Conservation (phyloP, 1,284 basidiomycete species). For the Agroathelia rolfsii region DNA sequence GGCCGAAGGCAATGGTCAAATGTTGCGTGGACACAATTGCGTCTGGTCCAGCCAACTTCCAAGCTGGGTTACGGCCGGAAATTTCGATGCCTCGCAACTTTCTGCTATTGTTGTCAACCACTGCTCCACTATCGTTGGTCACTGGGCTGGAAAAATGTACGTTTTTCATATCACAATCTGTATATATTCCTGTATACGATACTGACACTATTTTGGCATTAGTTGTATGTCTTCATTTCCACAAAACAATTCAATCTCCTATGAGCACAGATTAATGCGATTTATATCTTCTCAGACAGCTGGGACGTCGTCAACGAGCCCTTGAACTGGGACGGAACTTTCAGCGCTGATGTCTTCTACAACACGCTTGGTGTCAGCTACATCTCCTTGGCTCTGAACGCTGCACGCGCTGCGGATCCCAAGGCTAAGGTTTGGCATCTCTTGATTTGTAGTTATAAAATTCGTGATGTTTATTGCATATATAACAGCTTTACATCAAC, state of each 20-base stretch:
- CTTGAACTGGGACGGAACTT: slow-evolving; percentile 15
- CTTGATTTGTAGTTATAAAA: no score
- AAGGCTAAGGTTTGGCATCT: no score
- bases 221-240: no score
- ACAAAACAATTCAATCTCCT: no score
- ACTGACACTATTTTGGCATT: no score
- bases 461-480: no score
- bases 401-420: slow-evolving; percentile 17
- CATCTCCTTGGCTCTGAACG: slow-evolving; percentile 14
- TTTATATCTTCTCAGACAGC: no score
- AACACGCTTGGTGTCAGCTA: slow-evolving; percentile 15
- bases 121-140: slow-evolving; percentile 34
- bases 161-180: slow-evolving; percentile 14
- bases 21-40: slow-evolving; percentile 28
- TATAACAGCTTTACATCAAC: no score
- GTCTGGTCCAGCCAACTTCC: slow-evolving; percentile 50
- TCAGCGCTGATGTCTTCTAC: slow-evolving; percentile 13
- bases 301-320: slow-evolving; percentile 31
- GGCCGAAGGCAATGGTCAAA: slow-evolving; percentile 15
- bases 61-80: slow-evolving; percentile 36
- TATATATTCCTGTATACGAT: neutral
- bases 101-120: slow-evolving; percentile 35
- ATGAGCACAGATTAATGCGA: no score
- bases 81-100: slow-evolving; percentile 32
- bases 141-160: slow-evolving; percentile 41